Evolutionary conservation across 1,284 basidiomycete species (phyloP).

Genomic region (Meira miltonrushii): DNA sequence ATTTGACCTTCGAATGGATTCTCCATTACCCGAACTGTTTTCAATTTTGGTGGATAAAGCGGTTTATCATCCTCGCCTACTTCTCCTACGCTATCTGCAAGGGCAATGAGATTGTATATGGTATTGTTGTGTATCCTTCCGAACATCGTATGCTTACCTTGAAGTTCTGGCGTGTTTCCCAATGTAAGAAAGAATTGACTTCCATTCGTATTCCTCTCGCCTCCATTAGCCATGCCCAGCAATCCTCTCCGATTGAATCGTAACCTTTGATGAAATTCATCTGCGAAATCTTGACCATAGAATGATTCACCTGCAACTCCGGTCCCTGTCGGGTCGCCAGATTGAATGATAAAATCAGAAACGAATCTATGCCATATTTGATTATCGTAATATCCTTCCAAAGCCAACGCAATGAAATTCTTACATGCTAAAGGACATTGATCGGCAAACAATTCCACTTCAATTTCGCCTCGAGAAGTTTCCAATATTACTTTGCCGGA

Average conservation of each 20-base stretch:
- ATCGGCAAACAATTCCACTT: conserved; percentile 89
- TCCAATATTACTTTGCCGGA: conserved; percentile 79
- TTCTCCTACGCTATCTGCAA: conserved; percentile 74
- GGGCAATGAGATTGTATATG: conserved; percentile 56
- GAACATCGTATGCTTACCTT: conserved; percentile 46
- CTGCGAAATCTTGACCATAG: conserved; percentile 71
- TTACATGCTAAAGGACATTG: conserved; percentile 89
- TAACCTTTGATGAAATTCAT: conserved; percentile 87
- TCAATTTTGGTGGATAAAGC: conserved; percentile 84
- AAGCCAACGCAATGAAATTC: conserved; percentile 81
- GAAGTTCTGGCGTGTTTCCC: conserved; percentile 46
- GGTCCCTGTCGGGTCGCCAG: conserved; percentile 88
- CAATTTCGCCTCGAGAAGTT: conserved; percentile 63
- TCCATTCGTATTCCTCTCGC: conserved; percentile 56
- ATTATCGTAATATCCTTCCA: conserved; percentile 95
- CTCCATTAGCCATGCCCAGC: conserved; percentile 88
- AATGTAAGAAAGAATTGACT: conserved; percentile 53
- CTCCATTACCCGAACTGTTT: conserved; percentile 72
- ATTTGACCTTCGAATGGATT: conserved; percentile 87
- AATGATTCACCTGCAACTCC: conserved; percentile 67
- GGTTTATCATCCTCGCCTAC: conserved; percentile 66
- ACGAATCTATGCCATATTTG: conserved; percentile 87
- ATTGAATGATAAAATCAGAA: conserved; percentile 83
- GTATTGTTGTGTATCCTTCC: conserved; percentile 40
- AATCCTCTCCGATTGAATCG: conserved; percentile 75